These are phyloP conservation scores for Handroanthus guayacan DNA, from an alignment of 257 asterid species.

Conservation along the genomic window DNA sequence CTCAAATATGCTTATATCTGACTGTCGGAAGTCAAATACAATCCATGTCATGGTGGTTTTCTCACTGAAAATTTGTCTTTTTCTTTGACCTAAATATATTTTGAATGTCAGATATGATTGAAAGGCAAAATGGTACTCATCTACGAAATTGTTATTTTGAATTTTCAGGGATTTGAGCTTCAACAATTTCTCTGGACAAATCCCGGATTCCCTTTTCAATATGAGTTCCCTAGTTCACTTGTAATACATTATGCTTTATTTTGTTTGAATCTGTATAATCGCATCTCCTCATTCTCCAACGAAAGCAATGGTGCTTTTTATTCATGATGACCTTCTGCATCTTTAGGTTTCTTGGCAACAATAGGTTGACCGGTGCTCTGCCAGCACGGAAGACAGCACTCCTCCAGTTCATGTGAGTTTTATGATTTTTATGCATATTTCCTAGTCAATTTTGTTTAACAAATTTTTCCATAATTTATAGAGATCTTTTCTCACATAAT, in stretches of 20 bases:
- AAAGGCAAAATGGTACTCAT: not conserved
- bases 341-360: constrained; percentile 87
- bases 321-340: constrained; percentile 4
- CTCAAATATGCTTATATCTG: not conserved
- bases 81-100: not conserved
- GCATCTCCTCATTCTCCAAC: not conserved
- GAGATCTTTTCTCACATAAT: constrained; percentile 5
- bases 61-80: not conserved
- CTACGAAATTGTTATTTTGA: constrained; percentile 19
- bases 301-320: not conserved
- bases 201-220: constrained; percentile 70
- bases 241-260: constrained; percentile 45
- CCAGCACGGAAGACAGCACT: constrained; percentile 57
- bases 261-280: not conserved
- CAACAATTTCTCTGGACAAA: constrained; percentile 69
- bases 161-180: constrained; percentile 87
- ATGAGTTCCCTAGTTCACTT: constrained; percentile 51
- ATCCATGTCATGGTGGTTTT: not conserved
- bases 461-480: not conserved
- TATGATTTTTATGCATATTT: not conserved
- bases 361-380: constrained; percentile 65
- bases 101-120: not conserved
- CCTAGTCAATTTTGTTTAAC: not conserved
- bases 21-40: not conserved
- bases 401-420: constrained; percentile 44